phyloP scores from a whole-genome alignment of 345 rosid species.

The Triadica sebifera region DNA sequence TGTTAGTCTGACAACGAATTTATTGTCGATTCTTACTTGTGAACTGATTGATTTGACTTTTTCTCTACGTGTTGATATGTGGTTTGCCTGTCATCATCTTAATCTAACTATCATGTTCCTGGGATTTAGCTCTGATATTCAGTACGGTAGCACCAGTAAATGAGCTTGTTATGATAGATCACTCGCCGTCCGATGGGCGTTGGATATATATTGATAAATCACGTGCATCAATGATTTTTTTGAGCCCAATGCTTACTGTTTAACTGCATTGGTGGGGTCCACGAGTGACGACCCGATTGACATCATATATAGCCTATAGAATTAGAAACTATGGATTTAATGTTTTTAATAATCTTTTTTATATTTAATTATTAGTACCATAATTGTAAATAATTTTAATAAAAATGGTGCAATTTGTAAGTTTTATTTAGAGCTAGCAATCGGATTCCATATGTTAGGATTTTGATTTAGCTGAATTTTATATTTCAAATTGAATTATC shows the following conservation, averaged over 20 bases:
- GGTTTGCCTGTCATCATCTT: constrained; percentile 10
- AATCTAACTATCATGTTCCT: constrained; percentile 32
- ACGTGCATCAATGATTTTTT: constrained; percentile 11
- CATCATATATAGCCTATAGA: too few species aligned
- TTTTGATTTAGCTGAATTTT: too few species aligned
- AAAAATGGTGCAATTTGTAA: too few species aligned
- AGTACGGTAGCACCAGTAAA: neutral
- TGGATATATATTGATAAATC: neutral
- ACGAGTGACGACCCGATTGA: too few species aligned
- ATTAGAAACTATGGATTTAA: too few species aligned
- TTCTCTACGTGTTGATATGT: constrained; percentile 15
- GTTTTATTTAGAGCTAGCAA: too few species aligned
- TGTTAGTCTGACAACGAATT: constrained; percentile 12
- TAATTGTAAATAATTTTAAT: too few species aligned
- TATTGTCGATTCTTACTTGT: neutral
- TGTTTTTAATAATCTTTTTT: too few species aligned
- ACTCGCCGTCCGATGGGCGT: neutral
- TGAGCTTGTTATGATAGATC: neutral
- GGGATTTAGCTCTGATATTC: constrained; percentile 7
- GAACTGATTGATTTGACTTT: neutral
- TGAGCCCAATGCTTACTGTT: neutral
- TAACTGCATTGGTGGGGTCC: constrained; percentile 6
- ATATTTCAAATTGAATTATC: too few species aligned
- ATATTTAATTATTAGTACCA: too few species aligned
- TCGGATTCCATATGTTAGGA: too few species aligned